Conservation (phyloP, 805 yeast genomes). For the Scheffersomyces stipitis region DNA sequence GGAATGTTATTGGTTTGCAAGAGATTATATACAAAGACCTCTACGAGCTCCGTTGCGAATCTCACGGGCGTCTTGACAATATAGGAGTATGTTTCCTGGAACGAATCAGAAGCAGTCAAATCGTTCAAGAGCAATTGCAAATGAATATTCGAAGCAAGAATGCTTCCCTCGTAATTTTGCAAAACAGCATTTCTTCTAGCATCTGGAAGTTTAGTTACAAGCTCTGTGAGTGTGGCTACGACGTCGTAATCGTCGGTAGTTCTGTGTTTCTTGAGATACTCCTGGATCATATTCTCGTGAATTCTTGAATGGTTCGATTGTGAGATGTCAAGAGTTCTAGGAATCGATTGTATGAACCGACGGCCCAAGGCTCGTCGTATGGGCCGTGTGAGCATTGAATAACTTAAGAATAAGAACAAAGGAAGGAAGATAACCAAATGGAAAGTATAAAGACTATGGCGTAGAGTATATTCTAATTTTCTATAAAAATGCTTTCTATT, state of each 20-base stretch:
- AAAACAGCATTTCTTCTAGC: background rate
- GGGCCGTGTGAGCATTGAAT: no score
- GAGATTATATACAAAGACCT: constrained; percentile 21
- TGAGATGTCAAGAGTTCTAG: no score
- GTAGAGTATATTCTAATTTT: no score
- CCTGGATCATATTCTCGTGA: background rate
- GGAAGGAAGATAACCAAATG: no score
- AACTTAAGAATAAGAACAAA: no score
- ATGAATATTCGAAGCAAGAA: constrained; percentile 1
- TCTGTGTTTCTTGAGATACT: background rate
- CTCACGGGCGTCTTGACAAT: constrained; percentile 3
- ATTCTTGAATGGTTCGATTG: no score
- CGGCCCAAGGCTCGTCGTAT: no score
- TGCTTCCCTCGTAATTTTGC: background rate
- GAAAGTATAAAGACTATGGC: no score
- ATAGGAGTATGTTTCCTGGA: constrained; percentile 5
- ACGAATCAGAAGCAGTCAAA: background rate
- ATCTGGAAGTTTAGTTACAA: background rate
- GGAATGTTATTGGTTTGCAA: constrained; percentile 17
- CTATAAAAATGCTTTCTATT: no score
- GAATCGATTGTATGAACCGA: no score
- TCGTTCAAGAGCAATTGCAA: constrained; percentile 2
- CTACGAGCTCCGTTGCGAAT: constrained; percentile 17
- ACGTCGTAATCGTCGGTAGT: background rate
- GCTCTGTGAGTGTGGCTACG: background rate